phyloP scores from a whole-genome alignment of 345 rosid genomes.

The Syzygium aromaticum region DNA sequence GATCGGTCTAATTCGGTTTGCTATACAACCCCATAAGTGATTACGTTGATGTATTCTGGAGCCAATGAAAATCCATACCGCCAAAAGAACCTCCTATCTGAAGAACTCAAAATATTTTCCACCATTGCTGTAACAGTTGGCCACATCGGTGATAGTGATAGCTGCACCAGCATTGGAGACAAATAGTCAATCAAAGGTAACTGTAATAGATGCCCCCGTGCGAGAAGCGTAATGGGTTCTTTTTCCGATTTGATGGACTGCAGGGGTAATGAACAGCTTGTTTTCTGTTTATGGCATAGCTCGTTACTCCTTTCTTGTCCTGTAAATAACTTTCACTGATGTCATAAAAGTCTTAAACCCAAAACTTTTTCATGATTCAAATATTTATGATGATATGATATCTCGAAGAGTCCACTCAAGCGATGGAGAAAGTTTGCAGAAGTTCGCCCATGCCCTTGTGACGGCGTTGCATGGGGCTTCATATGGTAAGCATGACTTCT shows the following conservation, averaged over 20 bases:
- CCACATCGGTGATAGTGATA: not conserved
- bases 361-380: constrained; percentile 20
- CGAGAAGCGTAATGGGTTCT: not conserved
- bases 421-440: constrained; percentile 98
- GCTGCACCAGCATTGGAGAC: not conserved
- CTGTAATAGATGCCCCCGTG: not conserved
- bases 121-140: not conserved
- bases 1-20: no score
- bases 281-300: constrained; percentile 80
- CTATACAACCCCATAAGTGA: not conserved
- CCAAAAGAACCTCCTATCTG: not conserved
- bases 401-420: constrained; percentile 83
- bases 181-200: not conserved
- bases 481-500: constrained; percentile 52
- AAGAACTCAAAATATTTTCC: not conserved
- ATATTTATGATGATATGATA: constrained; percentile 87
- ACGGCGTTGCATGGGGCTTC: constrained; percentile 91
- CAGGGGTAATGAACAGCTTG: constrained; percentile 97
- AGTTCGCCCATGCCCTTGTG: constrained; percentile 90
- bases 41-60: not conserved
- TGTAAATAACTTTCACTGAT: not conserved
- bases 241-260: constrained; percentile 8
- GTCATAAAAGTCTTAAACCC: not conserved
- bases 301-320: not conserved
- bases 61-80: not conserved